These are phyloP conservation scores for Alopecurus myosuroides DNA, from an alignment of 176 grass and related monocot species.

Conservation along the genomic window DNA sequence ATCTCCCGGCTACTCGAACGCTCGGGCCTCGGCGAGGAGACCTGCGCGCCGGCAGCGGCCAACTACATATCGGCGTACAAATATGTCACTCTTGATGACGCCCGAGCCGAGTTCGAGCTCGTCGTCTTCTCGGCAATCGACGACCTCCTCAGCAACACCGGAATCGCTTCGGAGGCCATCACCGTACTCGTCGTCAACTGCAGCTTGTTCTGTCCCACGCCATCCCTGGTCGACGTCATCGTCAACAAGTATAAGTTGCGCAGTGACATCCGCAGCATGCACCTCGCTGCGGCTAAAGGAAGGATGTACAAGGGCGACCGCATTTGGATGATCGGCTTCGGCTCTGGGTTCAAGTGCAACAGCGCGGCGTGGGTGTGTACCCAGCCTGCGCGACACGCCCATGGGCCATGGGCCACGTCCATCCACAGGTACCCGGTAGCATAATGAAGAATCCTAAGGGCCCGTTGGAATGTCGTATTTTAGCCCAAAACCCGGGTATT, in stretches of 20 bases:
- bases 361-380: conserved; percentile 64
- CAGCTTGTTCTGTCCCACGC: neutral
- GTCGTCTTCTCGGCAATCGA: neutral
- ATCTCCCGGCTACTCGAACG: neutral
- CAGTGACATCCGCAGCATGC: neutral
- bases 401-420: too few relatives aligned
- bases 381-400: neutral
- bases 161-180: neutral
- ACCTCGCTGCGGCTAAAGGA: conserved; percentile 47
- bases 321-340: conserved; percentile 58
- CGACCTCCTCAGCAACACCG: neutral
- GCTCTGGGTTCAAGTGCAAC: conserved; percentile 83
- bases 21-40: too few relatives aligned
- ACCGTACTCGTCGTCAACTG: neutral
- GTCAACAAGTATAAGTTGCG: neutral
- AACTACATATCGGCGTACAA: neutral
- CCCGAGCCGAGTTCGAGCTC: neutral
- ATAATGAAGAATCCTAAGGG: too few relatives aligned
- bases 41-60: too few relatives aligned
- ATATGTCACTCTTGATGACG: neutral
- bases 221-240: neutral
- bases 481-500: too few relatives aligned
- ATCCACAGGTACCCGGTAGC: too few relatives aligned
- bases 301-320: conserved; percentile 40
- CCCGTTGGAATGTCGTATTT: too few relatives aligned